A percentile compares a stretch with the other conserved stretches of the same genome.
Evolutionary conservation across 495 filamentous ascomycete genomes (phyloP).

Genomic region (Astrocystis sublimbata): DNA sequence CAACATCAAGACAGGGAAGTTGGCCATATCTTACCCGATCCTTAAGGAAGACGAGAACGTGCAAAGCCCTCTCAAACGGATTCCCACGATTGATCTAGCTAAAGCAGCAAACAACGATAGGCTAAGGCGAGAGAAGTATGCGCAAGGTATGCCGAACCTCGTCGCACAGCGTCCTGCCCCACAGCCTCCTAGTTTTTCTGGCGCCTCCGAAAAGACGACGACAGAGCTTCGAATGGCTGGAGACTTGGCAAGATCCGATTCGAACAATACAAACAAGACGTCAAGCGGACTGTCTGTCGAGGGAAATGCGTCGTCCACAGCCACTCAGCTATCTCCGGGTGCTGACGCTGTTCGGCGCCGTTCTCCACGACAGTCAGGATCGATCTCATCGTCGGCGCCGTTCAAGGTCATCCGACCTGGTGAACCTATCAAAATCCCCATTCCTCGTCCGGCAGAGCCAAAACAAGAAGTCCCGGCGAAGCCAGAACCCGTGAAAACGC

Average conservation of each 20-base stretch:
- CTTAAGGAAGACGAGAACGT: slow-evolving; percentile 36
- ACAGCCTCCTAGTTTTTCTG: slow-evolving; percentile 28
- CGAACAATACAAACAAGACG: slow-evolving; percentile 25
- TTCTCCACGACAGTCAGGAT: slow-evolving; percentile 17
- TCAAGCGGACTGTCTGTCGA: slow-evolving; percentile 29
- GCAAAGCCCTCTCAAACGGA: slow-evolving; percentile 44
- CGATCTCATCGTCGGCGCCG: not conserved
- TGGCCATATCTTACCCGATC: slow-evolving; percentile 53
- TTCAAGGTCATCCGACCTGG: slow-evolving; percentile 29
- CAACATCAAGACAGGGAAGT: slow-evolving; percentile 34
- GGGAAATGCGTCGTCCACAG: slow-evolving; percentile 36
- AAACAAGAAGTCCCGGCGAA: slow-evolving; percentile 17
- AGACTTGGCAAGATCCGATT: slow-evolving; percentile 25
- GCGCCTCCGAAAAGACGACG: slow-evolving; percentile 34
- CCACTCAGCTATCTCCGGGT: slow-evolving; percentile 49
- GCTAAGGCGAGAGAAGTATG: slow-evolving; percentile 43
- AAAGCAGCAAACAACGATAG: slow-evolving; percentile 50
- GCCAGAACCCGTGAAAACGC: slow-evolving; percentile 39
- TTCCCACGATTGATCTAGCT: slow-evolving; percentile 48
- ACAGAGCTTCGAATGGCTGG: slow-evolving; percentile 44
- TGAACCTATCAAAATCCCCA: slow-evolving; percentile 33
- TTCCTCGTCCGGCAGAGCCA: slow-evolving; percentile 26
- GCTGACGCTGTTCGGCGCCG: slow-evolving; percentile 29
- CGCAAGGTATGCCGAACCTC: slow-evolving; percentile 31
- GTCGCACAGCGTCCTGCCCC: slow-evolving; percentile 42